Evolutionary conservation across 495 filamentous ascomycete species (phyloP).

Genomic region (Letharia lupina): DNA sequence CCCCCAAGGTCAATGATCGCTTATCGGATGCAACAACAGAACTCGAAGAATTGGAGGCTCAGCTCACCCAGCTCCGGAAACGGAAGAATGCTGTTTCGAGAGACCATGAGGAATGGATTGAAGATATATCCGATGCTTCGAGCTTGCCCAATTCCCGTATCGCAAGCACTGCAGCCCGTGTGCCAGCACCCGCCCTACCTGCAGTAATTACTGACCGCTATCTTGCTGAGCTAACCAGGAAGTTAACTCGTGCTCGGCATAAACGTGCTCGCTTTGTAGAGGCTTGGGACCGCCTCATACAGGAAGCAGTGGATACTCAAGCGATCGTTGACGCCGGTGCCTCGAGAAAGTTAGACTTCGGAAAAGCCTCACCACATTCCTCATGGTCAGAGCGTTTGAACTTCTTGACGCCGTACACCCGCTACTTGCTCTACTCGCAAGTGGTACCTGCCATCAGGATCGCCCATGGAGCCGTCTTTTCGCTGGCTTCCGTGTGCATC

Average conservation of each 20-base stretch:
- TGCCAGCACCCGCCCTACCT: slow-evolving; percentile 43
- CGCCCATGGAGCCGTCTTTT: slow-evolving; percentile 53
- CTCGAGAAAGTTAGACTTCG: slow-evolving; percentile 72
- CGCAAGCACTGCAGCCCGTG: slow-evolving; percentile 36
- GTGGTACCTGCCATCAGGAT: slow-evolving; percentile 57
- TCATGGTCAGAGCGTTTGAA: slow-evolving; percentile 45
- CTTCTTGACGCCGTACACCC: slow-evolving; percentile 75
- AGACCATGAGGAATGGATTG: slow-evolving; percentile 89
- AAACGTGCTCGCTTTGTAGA: slow-evolving; percentile 70
- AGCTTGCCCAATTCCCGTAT: slow-evolving; percentile 56
- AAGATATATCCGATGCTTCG: slow-evolving; percentile 71
- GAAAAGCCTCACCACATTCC: slow-evolving; percentile 45
- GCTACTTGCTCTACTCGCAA: slow-evolving; percentile 66
- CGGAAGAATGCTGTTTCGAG: slow-evolving; percentile 76
- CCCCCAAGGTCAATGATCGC: slow-evolving; percentile 76
- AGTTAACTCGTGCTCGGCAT: slow-evolving; percentile 71
- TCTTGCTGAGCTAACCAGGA: slow-evolving; percentile 77
- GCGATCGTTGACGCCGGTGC: slow-evolving; percentile 75
- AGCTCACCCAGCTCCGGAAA: slow-evolving; percentile 66
- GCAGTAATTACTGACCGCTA: slow-evolving; percentile 88
- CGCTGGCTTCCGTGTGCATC: slow-evolving; percentile 68
- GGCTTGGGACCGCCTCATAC: slow-evolving; percentile 76
- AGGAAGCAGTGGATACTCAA: slow-evolving; percentile 63
- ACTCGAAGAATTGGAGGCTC: slow-evolving; percentile 70
- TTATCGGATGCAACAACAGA: slow-evolving; percentile 76